Evolutionary conservation across 805 yeast species (phyloP), one percentile per base, ranked within the genome.

Genomic region (Lachancea sp.): DNA sequence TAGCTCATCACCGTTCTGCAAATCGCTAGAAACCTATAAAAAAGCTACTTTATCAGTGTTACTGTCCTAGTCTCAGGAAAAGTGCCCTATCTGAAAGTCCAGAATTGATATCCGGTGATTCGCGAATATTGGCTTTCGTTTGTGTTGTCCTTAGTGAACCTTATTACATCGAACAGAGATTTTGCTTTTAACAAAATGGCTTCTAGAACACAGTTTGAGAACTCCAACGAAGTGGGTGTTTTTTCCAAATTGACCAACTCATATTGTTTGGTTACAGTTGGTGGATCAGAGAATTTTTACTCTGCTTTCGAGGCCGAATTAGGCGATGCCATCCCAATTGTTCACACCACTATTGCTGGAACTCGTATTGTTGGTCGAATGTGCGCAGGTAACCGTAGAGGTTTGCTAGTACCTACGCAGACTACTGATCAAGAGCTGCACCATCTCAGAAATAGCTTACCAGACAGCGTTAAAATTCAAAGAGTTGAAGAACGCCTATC

Each of bases 301-400:
- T 88, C 97, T 42, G 95, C 97, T 21, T 90, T 92, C 61, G 98
- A 92, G 72, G 96, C 96, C 39, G 96, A 92, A 67, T 72, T 94
- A 49, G 97, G 97, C 46, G 97, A 89, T 66, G 88, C 87, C 39
- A 79, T 92, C 48, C 99, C 99, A 40, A 86, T 92, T 56, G 92
- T 86, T 48, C 96, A 92, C 62, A 87, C 97, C 40, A 92, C 98
- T 45, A 92, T 92, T 55, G 97, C 97, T 23, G 98, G 98, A 54
- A 89, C 95, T 57, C 82, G 98, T 69, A 92, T 92, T 50, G 83
- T 92, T 46, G 99, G 99, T 58, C 78, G 98, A 66, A 83, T 92
- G 94, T 84, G 96, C 30, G 97, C 96, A 33, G 98, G 96, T 57
- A 92, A 92, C 76, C 83, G 98, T 72, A 79, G 97, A 64, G 99